Base-by-base conservation (phyloP, 2,329 filamentous ascomycete species). In the Penicillium sp. region DNA sequence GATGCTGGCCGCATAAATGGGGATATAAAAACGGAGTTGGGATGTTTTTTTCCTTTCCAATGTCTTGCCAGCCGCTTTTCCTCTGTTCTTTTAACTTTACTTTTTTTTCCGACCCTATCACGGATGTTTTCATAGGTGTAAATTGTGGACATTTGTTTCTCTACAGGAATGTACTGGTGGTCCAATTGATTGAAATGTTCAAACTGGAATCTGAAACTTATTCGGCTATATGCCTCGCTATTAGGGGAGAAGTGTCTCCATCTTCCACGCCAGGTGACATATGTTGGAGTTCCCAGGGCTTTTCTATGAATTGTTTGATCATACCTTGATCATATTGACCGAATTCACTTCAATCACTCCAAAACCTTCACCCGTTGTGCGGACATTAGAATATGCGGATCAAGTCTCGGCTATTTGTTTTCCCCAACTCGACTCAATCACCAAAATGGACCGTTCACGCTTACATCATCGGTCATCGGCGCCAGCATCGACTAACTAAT, bases 1-100 rank as follows among this genome's bases (percentile, higher is more conserved):
- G 88, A 84, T 87, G 78, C 88, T 97, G 89, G 85, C 92, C 51
- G 51, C 65, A 42, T 67, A 67, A 58, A 62, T 50, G 51, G 58
- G 56, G 56, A 61, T 57, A 51, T 58, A 54, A 63, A 60, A 63
- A 59, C 50, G 61, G 61, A 63, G 61, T 63, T 58, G 60, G 57
- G 53, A 44, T 54, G 22, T 38, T 44, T 25, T 55, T 58, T 59
- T 55, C 49, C 51, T 57, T 53, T 60, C 53, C 50, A 48, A 56
- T 57, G 53, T 54, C 51, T 63, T 57, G 51, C 54, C 56, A 62
- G 61, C 56, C 50, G 51, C 43, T 50, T 56, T 62, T 50, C 48
- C 27, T 54, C 42, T 57, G 51, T 56, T 40, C 52, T 48, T 48
- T 49, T 51, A 46, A 28, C 27, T 45, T 48, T 44, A 44, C 48